A percentile compares a stretch with the other conserved stretches of the same genome.
Conservation (phyloP, 345 rosid genomes). For the sweet orange (Citrus sinensis) region DVS_A1.0 CM039166.1:19181001-19181500, state of each 20-base stretch:
- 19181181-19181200: slow-evolving; percentile 1
- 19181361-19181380: not conserved
- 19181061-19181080: too few species aligned
- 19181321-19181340: not conserved
- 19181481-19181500: not conserved
- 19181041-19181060: too few species aligned
- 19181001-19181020: too few species aligned
- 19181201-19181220: not conserved
- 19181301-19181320: not conserved
- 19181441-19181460: not conserved
- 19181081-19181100: too few species aligned
- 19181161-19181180: not conserved
- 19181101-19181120: not conserved
- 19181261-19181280: too few species aligned
- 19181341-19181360: not conserved
- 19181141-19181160: not conserved
- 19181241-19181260: not conserved
- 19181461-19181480: too few species aligned
- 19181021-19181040: too few species aligned
- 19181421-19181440: not conserved
- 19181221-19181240: not conserved
- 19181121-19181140: not conserved
- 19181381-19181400: not conserved
- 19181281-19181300: too few species aligned
- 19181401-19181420: not conserved